These are phyloP conservation scores for Cystobasidium slooffiae DNA, from an alignment of 1,284 basidiomycete genomes.

Conservation along the genomic window DNA sequence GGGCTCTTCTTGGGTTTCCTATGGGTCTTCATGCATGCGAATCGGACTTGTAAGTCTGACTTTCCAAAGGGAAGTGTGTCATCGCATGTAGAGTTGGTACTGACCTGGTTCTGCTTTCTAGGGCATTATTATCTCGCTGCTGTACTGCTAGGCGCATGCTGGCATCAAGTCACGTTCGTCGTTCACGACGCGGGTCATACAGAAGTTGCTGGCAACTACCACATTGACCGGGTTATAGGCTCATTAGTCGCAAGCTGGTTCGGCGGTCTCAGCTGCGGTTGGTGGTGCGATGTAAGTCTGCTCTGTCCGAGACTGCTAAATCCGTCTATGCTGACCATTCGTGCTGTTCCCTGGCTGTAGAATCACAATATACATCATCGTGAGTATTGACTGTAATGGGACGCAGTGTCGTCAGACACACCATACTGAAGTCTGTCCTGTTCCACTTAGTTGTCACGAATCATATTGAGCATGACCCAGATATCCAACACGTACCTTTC, in stretches of 20 bases:
- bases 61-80: constrained; percentile 26
- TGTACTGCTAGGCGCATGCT: constrained; percentile 79
- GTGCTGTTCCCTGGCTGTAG: constrained; percentile 58
- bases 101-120: neutral
- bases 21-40: constrained; percentile 64
- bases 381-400: constrained; percentile 48
- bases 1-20: constrained; percentile 67
- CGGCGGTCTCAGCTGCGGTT: constrained; percentile 90
- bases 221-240: constrained; percentile 75
- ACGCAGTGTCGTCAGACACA: neutral
- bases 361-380: constrained; percentile 97
- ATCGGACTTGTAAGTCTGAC: constrained; percentile 45
- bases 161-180: constrained; percentile 92
- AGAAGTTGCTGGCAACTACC: constrained; percentile 88
- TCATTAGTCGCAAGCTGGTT: constrained; percentile 84
- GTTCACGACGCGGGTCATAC: constrained; percentile 95
- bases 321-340: neutral
- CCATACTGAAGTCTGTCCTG: neutral
- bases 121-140: constrained; percentile 69
- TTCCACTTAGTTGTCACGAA: constrained; percentile 80
- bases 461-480: constrained; percentile 93
- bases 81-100: neutral
- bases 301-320: constrained; percentile 16
- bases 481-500: constrained; percentile 95
- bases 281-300: constrained; percentile 91